Evolutionary conservation across 441 rosid genomes (phyloP).

Genomic region (Pelargonium fulgidum): DNA sequence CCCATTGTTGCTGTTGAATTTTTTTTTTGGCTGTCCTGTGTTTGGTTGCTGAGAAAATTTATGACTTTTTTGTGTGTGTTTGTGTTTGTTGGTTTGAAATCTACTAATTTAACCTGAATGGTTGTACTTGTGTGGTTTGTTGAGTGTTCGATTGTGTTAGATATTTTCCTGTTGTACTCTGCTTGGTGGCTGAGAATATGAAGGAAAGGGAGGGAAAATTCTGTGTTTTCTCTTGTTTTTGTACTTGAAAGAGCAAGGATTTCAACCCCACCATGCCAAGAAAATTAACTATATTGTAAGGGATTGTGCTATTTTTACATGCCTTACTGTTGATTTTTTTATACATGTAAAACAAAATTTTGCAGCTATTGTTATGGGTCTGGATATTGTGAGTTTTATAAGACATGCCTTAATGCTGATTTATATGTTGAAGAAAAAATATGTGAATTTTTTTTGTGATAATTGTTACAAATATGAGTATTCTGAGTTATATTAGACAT

Average conservation of each 20-base stretch:
- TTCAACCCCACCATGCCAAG: background rate
- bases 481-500: no score
- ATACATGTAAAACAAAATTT: no score
- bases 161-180: constrained; percentile 11
- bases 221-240: constrained; percentile 3
- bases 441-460: no score
- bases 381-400: no score
- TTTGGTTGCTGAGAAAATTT: constrained; percentile 13
- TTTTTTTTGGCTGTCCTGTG: constrained; percentile 25
- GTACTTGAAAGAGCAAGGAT: background rate
- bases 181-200: constrained; percentile 13
- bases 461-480: no score
- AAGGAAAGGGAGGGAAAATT: background rate
- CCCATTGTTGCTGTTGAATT: background rate
- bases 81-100: background rate
- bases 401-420: no score
- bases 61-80: no score
- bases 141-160: background rate
- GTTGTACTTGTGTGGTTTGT: background rate
- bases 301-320: no score
- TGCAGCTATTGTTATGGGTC: no score
- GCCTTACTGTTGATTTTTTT: no score
- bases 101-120: background rate
- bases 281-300: no score
- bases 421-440: no score